Evolutionary conservation across 1,284 basidiomycete genomes (phyloP).

Genomic region (Albatrellus sp.): DNA sequence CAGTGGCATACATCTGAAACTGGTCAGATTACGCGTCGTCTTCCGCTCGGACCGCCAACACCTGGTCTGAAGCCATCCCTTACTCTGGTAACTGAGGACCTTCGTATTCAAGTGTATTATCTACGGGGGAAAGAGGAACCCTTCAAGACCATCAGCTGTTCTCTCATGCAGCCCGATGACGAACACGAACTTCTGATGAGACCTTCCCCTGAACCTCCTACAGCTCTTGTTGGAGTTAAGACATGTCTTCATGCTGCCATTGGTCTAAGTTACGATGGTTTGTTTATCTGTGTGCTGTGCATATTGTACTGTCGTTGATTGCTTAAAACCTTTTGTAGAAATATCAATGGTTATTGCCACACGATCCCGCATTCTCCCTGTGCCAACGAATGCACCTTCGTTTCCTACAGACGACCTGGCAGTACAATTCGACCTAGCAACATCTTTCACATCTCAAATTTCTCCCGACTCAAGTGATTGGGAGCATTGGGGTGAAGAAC

Average conservation of each 20-base stretch:
- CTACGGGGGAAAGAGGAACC: conserved; percentile 19
- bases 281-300: not conserved
- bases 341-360: conserved; percentile 51
- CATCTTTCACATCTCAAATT: conserved; percentile 16
- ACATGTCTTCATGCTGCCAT: conserved; percentile 51
- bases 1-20: conserved; percentile 38
- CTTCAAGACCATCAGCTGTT: conserved; percentile 33
- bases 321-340: conserved; percentile 25
- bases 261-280: conserved; percentile 53
- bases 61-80: conserved; percentile 37
- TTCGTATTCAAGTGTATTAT: conserved; percentile 37
- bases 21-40: conserved; percentile 32
- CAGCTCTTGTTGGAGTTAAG: conserved; percentile 29
- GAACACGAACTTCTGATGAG: conserved; percentile 19
- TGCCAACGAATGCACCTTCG: conserved; percentile 12
- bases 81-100: conserved; percentile 44
- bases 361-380: conserved; percentile 37
- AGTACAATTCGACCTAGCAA: conserved; percentile 26
- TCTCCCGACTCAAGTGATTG: conserved; percentile 30
- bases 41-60: conserved; percentile 37
- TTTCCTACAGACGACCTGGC: conserved; percentile 27
- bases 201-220: conserved; percentile 17
- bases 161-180: conserved; percentile 23
- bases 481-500: conserved; percentile 52
- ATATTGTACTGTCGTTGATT: not conserved